Evolutionary conservation across 345 rosid species (phyloP).

Genomic region (Cardamine chenopodiifolia): DNA sequence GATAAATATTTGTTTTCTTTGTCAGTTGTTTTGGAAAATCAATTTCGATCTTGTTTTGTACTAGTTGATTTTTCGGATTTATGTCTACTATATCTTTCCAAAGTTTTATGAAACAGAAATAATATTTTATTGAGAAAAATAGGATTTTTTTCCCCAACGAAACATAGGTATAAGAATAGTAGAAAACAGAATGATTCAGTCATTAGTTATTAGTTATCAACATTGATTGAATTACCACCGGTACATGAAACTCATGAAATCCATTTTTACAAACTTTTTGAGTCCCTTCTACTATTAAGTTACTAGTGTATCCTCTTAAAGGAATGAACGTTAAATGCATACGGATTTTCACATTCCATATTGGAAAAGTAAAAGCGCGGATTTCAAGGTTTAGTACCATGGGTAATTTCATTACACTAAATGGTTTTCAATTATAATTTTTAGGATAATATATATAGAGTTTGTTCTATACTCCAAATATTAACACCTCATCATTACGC

Average conservation of each 20-base stretch:
- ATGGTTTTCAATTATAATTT: neutral
- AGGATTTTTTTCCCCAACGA: neutral
- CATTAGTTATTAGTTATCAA: neutral
- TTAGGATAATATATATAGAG: neutral
- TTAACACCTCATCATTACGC: neutral
- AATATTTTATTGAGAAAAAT: neutral
- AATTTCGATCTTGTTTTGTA: too few species aligned
- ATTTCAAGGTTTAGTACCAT: conserved; percentile 7
- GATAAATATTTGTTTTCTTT: neutral
- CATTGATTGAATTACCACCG: conserved; percentile 19
- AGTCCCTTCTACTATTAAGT: neutral
- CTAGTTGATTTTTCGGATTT: neutral
- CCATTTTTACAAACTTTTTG: neutral
- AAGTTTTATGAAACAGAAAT: neutral
- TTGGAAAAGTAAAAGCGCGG: conserved; percentile 5
- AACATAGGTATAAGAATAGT: neutral
- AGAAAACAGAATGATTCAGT: neutral
- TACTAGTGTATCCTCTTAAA: neutral
- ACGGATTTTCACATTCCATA: conserved; percentile 20
- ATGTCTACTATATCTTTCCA: neutral
- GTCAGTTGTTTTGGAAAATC: neutral
- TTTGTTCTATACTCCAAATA: neutral
- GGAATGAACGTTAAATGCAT: conserved; percentile 3
- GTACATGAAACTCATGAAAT: conserved; percentile 16
- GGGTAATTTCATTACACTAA: conserved; percentile 4